These are phyloP conservation scores for Epichloe aotearoae DNA, from an alignment of 2,329 filamentous ascomycete species.

Conservation along the genomic window DNA sequence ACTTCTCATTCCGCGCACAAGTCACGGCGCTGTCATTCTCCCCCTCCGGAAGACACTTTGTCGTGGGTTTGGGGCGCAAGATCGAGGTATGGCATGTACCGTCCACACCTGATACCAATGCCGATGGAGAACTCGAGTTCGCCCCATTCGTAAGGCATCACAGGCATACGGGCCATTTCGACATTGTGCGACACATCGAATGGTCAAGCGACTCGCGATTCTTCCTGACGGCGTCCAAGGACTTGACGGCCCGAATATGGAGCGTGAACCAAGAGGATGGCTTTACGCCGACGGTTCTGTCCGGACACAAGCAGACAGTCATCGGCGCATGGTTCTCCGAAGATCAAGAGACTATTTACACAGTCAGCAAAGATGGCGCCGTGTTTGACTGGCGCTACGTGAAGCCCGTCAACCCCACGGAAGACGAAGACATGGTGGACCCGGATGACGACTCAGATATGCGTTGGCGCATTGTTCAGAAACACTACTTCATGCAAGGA, in stretches of 20 bases:
- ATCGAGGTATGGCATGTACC: slow-evolving; percentile 96
- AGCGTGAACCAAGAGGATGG: slow-evolving; percentile 76
- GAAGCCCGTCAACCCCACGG: slow-evolving; percentile 41
- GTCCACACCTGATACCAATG: slow-evolving; percentile 68
- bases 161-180: slow-evolving; percentile 78
- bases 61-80: slow-evolving; percentile 71
- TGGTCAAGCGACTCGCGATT: slow-evolving; percentile 97
- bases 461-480: slow-evolving; percentile 82
- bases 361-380: slow-evolving; percentile 92
- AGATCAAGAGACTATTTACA: slow-evolving; percentile 91
- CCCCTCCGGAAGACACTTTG: slow-evolving; percentile 82
- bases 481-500: slow-evolving; percentile 89
- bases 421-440: slow-evolving; percentile 46
- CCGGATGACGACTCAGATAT: slow-evolving; percentile 51
- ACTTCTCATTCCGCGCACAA: slow-evolving; percentile 84
- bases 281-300: slow-evolving; percentile 78
- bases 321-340: slow-evolving; percentile 94
- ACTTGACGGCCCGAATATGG: slow-evolving; percentile 90
- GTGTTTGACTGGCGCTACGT: slow-evolving; percentile 88
- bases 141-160: slow-evolving; percentile 86
- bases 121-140: slow-evolving; percentile 78
- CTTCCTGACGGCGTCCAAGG: slow-evolving; percentile 83
- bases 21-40: slow-evolving; percentile 82
- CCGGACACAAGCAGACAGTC: slow-evolving; percentile 81
- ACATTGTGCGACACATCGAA: slow-evolving; percentile 71